These are phyloP conservation scores for Tetradesmus obliquus DNA, from an alignment of 139 green algal species.

Conservation along the genomic window DNA sequence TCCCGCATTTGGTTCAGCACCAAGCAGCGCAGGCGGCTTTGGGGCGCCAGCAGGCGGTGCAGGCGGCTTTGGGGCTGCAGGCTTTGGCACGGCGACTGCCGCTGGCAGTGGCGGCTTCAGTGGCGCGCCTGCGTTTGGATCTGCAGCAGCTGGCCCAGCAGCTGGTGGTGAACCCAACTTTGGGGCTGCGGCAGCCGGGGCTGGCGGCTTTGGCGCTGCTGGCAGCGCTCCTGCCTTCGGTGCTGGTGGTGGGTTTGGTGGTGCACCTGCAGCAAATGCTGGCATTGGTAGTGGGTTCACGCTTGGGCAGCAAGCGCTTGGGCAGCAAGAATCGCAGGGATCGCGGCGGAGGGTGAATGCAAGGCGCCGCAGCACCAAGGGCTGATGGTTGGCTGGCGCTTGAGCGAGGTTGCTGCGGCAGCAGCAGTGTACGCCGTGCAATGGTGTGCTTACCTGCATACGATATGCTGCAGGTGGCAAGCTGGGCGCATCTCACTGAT, in stretches of 20 bases:
- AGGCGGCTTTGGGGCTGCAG: neutral
- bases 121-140: neutral
- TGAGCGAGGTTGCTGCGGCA: no score
- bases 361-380: conserved; percentile 13
- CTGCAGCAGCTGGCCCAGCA: neutral
- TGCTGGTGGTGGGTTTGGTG: neutral
- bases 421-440: no score
- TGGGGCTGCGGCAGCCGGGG: no score
- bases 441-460: no score
- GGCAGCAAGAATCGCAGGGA: neutral
- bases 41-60: neutral
- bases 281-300: conserved; percentile 7
- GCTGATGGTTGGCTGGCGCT: neutral
- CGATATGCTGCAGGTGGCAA: no score
- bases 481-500: no score
- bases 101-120: neutral
- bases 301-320: neutral
- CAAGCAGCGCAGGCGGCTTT: neutral
- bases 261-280: neutral
- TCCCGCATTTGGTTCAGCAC: neutral
- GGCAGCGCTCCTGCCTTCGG: conserved; percentile 1
- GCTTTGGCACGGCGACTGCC: neutral
- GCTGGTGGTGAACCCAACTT: neutral
- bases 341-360: neutral
- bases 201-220: neutral